A percentile compares a stretch with the other conserved stretches of the same genome.
phyloP scores from a whole-genome alignment of 306 rosid species.

The Citrullus amarus region DNA sequence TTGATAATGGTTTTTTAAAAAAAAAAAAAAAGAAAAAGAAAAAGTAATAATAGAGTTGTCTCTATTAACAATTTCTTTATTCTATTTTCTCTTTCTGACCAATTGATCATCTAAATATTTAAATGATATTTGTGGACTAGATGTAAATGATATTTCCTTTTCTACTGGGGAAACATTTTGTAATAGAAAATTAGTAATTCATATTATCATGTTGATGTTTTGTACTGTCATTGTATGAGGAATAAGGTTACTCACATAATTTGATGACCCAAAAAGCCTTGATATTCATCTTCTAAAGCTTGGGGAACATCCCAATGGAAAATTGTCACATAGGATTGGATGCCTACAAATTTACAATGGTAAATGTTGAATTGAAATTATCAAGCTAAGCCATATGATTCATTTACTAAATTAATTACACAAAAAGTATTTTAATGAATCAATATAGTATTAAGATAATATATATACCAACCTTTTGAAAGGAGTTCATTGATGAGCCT shows the following conservation, averaged over 20 bases:
- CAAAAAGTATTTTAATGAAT: background rate
- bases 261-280: conserved; percentile 29
- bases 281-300: conserved; percentile 38
- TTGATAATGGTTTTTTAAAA: no score
- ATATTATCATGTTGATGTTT: no score
- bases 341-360: conserved; percentile 7
- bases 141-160: no score
- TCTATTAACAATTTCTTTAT: no score
- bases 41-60: no score
- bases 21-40: no score
- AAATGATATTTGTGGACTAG: no score
- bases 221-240: no score
- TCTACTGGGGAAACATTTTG: no score
- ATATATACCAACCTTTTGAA: conserved; percentile 21
- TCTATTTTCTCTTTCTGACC: no score
- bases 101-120: no score
- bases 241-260: conserved; percentile 19
- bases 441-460: background rate
- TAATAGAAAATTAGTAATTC: no score
- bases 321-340: conserved; percentile 36
- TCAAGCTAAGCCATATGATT: background rate
- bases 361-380: background rate
- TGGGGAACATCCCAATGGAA: conserved; percentile 71
- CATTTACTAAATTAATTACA: background rate
- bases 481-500: conserved; percentile 41